Conservation (phyloP, 495 filamentous ascomycete genomes). For the Talaromyces stipitatus region DNA sequence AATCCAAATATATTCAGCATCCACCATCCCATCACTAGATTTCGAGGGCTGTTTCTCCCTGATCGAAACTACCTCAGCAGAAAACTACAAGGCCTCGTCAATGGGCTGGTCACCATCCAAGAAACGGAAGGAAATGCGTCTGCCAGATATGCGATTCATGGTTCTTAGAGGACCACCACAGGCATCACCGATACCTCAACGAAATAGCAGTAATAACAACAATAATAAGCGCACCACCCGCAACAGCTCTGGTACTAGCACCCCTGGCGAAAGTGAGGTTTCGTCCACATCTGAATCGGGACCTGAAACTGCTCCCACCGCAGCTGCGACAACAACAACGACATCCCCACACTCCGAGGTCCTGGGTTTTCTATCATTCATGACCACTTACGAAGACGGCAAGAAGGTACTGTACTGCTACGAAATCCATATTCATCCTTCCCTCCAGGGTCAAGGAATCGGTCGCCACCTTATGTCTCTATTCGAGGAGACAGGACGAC, state of each 20-base stretch:
- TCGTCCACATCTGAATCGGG: neutral
- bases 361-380: constrained; percentile 69
- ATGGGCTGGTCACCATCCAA: constrained; percentile 60
- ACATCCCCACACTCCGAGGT: constrained; percentile 4
- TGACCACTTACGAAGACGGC: constrained; percentile 74
- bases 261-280: neutral
- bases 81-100: constrained; percentile 57
- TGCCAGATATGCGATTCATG: constrained; percentile 62
- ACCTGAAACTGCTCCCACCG: neutral
- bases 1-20: constrained; percentile 35
- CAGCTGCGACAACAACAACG: neutral
- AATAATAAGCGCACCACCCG: neutral
- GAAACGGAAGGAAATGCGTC: constrained; percentile 70
- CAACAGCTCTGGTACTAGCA: neutral
- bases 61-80: constrained; percentile 59
- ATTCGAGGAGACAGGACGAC: constrained; percentile 35
- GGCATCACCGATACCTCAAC: neutral
- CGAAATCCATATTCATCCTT: constrained; percentile 66
- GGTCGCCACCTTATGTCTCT: constrained; percentile 31
- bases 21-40: constrained; percentile 40
- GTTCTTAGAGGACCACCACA: constrained; percentile 34
- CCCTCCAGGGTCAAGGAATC: constrained; percentile 40
- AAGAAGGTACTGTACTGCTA: constrained; percentile 77
- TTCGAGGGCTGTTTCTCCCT: constrained; percentile 62
- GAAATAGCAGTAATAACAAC: neutral